Conservation (phyloP, 2,329 filamentous ascomycete species). For the Setomelanomma holmii region DNA sequence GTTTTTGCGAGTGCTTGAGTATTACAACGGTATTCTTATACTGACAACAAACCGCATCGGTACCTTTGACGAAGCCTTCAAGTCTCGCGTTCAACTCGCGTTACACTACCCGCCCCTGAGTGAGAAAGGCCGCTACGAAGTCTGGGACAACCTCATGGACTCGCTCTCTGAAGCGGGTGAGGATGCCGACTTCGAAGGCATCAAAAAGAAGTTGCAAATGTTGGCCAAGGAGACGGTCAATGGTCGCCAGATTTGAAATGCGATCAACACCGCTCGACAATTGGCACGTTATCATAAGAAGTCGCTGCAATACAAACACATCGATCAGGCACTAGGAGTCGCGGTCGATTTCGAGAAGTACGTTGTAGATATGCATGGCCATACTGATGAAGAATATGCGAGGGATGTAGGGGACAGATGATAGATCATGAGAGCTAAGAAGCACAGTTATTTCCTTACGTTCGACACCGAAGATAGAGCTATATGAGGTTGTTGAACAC, state of each 20-base stretch:
- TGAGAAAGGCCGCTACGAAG: slow-evolving; percentile 46
- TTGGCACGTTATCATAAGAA: slow-evolving; percentile 11
- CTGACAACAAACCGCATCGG: slow-evolving; percentile 52
- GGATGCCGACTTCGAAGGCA: slow-evolving; percentile 20
- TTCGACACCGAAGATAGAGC: too few species aligned
- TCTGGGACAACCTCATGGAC: slow-evolving; percentile 43
- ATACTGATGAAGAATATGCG: slow-evolving; percentile 7
- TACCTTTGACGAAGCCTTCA: slow-evolving; percentile 51
- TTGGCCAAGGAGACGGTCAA: slow-evolving; percentile 44
- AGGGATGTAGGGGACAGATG: slow-evolving; percentile 1
- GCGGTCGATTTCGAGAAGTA: slow-evolving; percentile 2
- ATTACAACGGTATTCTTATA: slow-evolving; percentile 53
- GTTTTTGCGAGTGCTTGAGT: slow-evolving; percentile 49
- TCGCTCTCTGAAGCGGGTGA: background rate
- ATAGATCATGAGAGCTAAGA: too few species aligned
- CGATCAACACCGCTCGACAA: slow-evolving; percentile 48
- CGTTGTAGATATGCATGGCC: background rate
- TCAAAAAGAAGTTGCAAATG: slow-evolving; percentile 32
- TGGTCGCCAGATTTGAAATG: slow-evolving; percentile 51
- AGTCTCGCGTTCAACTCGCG: slow-evolving; percentile 49
- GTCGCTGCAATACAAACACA: background rate
- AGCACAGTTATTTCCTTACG: too few species aligned
- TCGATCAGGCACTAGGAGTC: background rate
- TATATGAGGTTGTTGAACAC: too few species aligned
- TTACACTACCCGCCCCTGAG: slow-evolving; percentile 55